Evolutionary conservation across 202 grass and related monocot species (phyloP).

Genomic region (Brachypodium distachyon): DNA sequence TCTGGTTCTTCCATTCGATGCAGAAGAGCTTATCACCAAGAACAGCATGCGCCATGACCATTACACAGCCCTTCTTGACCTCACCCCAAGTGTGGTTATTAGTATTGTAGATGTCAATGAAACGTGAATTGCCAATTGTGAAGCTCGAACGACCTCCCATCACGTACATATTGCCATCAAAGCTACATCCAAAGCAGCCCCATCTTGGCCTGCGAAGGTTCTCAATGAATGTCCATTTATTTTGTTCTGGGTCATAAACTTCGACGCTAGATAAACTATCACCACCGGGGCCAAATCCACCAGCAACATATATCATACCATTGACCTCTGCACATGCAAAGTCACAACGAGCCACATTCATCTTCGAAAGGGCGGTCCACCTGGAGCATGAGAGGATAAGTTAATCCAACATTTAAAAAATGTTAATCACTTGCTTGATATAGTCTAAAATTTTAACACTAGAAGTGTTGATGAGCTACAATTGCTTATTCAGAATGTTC

Average conservation of each 20-base stretch:
- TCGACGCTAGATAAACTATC: conserved; percentile 80
- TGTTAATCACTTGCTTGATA: not conserved
- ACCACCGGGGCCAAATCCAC: conserved; percentile 61
- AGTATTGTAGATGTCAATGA: conserved; percentile 62
- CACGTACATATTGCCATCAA: conserved; percentile 68
- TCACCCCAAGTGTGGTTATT: conserved; percentile 42
- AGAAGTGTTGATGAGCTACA: not conserved
- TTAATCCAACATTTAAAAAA: conserved; percentile 12
- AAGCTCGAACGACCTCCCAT: conserved; percentile 95
- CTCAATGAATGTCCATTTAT: conserved; percentile 60
- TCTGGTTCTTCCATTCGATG: conserved; percentile 87
- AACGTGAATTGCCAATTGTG: conserved; percentile 79
- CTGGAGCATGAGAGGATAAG: conserved; percentile 29
- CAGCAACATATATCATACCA: conserved; percentile 72
- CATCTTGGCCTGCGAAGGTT: conserved; percentile 69
- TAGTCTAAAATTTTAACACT: not conserved
- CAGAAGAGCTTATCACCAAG: conserved; percentile 72
- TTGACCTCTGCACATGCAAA: conserved; percentile 73
- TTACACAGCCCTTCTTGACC: conserved; percentile 83
- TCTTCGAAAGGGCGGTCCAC: conserved; percentile 67
- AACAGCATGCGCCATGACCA: conserved; percentile 72
- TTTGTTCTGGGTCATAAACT: conserved; percentile 66
- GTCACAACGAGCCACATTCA: conserved; percentile 80
- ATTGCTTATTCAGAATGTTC: conserved; percentile 2
- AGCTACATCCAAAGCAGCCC: conserved; percentile 82